These are phyloP conservation scores for Lithospermum erythrorhizon DNA, from an alignment of 257 asterid species.

Conservation along the genomic window DNA sequence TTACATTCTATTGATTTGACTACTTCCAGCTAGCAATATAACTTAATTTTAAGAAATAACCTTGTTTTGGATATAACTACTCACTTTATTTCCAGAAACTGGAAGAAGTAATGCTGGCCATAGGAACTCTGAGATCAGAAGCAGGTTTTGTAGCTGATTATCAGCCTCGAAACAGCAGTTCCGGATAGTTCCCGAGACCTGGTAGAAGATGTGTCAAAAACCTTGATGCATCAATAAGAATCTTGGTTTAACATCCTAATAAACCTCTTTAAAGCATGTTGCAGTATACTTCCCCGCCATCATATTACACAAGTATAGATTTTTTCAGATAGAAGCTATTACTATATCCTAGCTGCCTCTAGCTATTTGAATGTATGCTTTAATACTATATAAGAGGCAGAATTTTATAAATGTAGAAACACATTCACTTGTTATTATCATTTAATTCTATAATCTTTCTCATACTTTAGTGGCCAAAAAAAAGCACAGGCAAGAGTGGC, in stretches of 20 bases:
- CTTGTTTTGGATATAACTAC: background rate
- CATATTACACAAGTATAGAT: too few species aligned
- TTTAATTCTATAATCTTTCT: too few species aligned
- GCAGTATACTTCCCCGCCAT: background rate
- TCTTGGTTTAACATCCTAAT: background rate
- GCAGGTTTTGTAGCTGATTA: slow-evolving; percentile 66
- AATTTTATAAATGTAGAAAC: too few species aligned
- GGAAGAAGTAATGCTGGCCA: slow-evolving; percentile 96
- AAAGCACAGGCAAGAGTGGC: too few species aligned
- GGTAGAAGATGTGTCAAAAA: slow-evolving; percentile 5
- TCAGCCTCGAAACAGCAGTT: slow-evolving; percentile 98
- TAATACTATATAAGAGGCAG: too few species aligned
- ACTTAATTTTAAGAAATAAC: background rate
- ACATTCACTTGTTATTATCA: too few species aligned
- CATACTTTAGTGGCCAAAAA: too few species aligned
- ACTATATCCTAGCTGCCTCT: too few species aligned
- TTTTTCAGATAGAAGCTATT: too few species aligned
- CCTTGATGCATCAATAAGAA: background rate
- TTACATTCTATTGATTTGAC: background rate
- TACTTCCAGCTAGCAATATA: background rate
- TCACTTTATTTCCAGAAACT: slow-evolving; percentile 94
- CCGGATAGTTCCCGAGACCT: slow-evolving; percentile 94
- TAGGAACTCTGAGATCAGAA: slow-evolving; percentile 75
- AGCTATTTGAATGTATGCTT: too few species aligned
- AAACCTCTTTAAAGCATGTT: background rate